These are phyloP conservation scores for Saccharomycopsis sp. DNA, from an alignment of 805 yeast species.

Conservation along the genomic window DNA sequence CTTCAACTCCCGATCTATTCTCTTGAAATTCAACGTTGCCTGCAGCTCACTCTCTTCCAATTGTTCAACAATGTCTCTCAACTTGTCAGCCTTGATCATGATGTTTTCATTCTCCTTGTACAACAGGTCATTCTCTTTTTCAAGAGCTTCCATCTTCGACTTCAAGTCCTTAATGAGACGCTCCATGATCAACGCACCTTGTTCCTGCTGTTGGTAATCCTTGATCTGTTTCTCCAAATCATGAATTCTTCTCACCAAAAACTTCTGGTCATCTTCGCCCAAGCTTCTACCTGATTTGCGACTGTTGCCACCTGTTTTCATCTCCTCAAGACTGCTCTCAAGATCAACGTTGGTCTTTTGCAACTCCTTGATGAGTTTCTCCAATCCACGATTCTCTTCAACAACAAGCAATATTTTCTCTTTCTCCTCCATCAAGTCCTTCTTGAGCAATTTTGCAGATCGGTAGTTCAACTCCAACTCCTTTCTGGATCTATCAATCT, in stretches of 20 bases:
- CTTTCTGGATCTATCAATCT: conserved; percentile 27
- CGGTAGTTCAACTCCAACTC: conserved; percentile 31
- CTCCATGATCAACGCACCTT: conserved; percentile 49
- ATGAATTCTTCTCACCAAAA: conserved; percentile 50
- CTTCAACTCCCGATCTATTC: conserved; percentile 47
- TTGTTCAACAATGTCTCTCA: conserved; percentile 35
- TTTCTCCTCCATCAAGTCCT: conserved; percentile 32
- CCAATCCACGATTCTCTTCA: conserved; percentile 62
- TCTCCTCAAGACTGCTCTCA: conserved; percentile 42
- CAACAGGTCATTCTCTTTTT: conserved; percentile 40
- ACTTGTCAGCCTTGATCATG: conserved; percentile 40
- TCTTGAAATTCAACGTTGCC: conserved; percentile 34
- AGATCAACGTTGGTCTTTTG: conserved; percentile 35
- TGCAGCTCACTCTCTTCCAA: conserved; percentile 39
- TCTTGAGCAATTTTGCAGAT: conserved; percentile 26
- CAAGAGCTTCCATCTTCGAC: conserved; percentile 42
- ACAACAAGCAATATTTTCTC: conserved; percentile 45
- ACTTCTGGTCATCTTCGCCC: too few relatives aligned
- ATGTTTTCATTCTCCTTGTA: conserved; percentile 51
- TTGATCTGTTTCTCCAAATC: conserved; percentile 45
- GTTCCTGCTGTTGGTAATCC: conserved; percentile 36
- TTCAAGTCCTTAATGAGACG: conserved; percentile 47
- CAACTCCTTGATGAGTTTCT: conserved; percentile 45
- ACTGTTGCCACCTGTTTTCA: conserved; percentile 33
- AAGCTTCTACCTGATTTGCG: too few relatives aligned